Conservation (phyloP, 441 rosid species). For the Raphanus hybrid region DNA sequence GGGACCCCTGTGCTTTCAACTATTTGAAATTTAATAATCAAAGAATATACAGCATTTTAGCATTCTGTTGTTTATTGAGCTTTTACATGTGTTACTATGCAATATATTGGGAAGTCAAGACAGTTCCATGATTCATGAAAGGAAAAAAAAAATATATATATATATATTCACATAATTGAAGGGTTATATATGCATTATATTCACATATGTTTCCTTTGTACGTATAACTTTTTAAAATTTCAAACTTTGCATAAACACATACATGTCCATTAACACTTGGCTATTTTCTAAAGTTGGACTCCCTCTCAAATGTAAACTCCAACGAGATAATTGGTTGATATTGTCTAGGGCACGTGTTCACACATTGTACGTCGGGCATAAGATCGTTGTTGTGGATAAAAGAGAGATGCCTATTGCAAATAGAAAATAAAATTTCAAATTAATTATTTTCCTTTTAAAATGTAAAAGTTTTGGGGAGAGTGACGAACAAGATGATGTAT, state of each 20-base stretch:
- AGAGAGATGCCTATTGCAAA: conserved; percentile 17
- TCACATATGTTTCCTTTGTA: too few species aligned
- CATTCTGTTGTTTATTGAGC: too few species aligned
- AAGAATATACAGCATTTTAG: conserved; percentile 5
- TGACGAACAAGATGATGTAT: conserved; percentile 46
- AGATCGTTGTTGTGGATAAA: conserved; percentile 33
- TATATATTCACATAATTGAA: too few species aligned
- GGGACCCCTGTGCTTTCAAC: conserved; percentile 40
- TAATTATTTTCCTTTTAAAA: not conserved
- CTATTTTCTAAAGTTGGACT: not conserved
- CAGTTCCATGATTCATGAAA: too few species aligned
- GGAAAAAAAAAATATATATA: too few species aligned
- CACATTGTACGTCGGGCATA: conserved; percentile 12
- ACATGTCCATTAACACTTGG: not conserved
- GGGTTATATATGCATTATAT: too few species aligned
- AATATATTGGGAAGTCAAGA: too few species aligned
- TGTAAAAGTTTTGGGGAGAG: conserved; percentile 28
- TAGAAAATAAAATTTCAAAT: not conserved
- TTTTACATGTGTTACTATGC: too few species aligned
- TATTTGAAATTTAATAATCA: conserved; percentile 22
- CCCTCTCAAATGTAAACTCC: not conserved
- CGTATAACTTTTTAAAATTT: too few species aligned
- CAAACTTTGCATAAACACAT: not conserved
- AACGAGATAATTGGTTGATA: conserved; percentile 5
- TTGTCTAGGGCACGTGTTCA: conserved; percentile 39